Evolutionary conservation across 2,329 filamentous ascomycete genomes (phyloP), one percentile per base, ranked within the genome.

Genomic region (Trichophyton rubrum): DNA sequence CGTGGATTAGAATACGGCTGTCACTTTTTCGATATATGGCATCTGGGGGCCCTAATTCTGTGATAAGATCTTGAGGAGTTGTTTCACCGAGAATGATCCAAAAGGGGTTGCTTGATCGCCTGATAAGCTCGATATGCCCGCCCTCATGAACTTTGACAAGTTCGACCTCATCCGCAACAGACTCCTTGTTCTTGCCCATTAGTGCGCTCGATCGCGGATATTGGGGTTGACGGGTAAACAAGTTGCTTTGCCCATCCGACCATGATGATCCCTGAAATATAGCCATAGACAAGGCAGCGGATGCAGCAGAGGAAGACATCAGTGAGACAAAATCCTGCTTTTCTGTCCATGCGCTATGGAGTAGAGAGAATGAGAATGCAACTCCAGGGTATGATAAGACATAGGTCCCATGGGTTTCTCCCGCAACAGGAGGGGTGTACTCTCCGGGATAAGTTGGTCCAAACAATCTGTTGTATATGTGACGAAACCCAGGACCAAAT

Each of bases 401-500:
- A 70, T 97, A 99, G 22, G 84, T 87, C 15, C 91, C 91, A 62
- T 80, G 76, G 15, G 79, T 77, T 9, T 79, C 78, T 2, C 77
- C 78, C 1, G 77, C 69, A 5, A 74, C 72, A 0, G 89, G 84
- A 7, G 86, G 81, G 41, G 96, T 81, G 69, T 92, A 99, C 77
- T 99, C 93, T 64, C 93, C 93, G 1, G 88, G 88, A 71, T 95
- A 97, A 0, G 92, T 95, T 17, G 91, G 91, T 0, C 93, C 93
- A 64, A 99, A 85, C n/a, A 96, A 79, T 59, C 89, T 85, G 68
- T 95, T 90, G 72, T 97, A 99, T 66, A 99, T 86, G 72, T 95
- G 89, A 62, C 87, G 82, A 72, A 96, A 96, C 15, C 83, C 87
- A 3, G 90, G 91, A 0, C 89, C 89, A 30, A 45, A 56, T 22